phyloP scores from a whole-genome alignment of 2,329 filamentous ascomycete genomes.

The Fusarium udum region DNA sequence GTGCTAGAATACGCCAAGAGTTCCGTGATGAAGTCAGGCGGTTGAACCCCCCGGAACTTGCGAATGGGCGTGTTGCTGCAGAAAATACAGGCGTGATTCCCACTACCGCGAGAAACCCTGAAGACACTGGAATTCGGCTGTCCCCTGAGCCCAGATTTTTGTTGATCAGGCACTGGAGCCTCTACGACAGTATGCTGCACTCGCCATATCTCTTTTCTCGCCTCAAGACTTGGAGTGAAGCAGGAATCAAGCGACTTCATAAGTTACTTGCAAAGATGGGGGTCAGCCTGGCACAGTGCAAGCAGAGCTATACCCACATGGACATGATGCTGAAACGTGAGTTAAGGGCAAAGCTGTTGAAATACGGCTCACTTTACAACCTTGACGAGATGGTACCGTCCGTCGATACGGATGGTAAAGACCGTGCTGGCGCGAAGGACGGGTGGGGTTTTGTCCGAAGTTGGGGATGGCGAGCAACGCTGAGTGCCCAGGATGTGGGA shows the following conservation, averaged over 20 bases:
- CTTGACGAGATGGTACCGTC: constrained; percentile 92
- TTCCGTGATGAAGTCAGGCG: constrained; percentile 93
- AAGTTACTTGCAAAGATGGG: constrained; percentile 99
- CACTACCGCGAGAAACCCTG: constrained; percentile 86
- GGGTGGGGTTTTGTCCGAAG: constrained; percentile 97
- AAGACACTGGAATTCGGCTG: constrained; percentile 89
- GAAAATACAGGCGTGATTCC: constrained; percentile 85
- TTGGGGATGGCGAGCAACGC: constrained; percentile 96
- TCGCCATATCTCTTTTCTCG: constrained; percentile 93
- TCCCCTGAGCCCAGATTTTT: constrained; percentile 95
- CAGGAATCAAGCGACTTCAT: constrained; percentile 85
- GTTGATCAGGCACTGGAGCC: constrained; percentile 92
- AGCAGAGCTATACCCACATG: constrained; percentile 97
- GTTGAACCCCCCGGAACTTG: constrained; percentile 80
- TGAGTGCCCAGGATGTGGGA: constrained; percentile 93
- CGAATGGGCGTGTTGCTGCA: constrained; percentile 68
- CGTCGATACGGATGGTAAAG: constrained; percentile 74
- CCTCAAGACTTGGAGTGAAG: constrained; percentile 93
- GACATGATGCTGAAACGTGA: constrained; percentile 95
- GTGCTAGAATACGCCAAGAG: constrained; percentile 84
- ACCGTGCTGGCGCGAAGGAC: constrained; percentile 79
- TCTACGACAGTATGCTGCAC: constrained; percentile 98
- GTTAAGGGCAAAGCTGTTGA: constrained; percentile 83
- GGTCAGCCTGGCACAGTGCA: constrained; percentile 90
- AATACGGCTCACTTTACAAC: constrained; percentile 92